Evolutionary conservation across 306 rosid species (phyloP).

Genomic region (Pueraria montana): DNA sequence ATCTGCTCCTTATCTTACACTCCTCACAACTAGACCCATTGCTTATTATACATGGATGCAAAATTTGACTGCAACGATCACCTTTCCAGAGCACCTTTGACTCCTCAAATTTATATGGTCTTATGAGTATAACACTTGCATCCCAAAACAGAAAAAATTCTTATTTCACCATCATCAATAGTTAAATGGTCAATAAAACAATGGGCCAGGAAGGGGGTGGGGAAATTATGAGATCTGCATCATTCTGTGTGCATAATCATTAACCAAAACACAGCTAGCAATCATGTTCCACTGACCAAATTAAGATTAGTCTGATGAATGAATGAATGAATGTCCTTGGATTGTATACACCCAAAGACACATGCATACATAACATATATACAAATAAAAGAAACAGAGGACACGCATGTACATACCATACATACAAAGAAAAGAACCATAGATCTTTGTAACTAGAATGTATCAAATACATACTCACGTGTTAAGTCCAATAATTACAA

Average conservation of each 20-base stretch:
- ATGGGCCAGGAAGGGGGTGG: no score
- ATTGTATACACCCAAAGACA: neutral
- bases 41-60: slow-evolving; percentile 1
- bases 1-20: slow-evolving; percentile 6
- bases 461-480: neutral
- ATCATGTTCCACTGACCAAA: neutral
- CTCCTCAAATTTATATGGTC: slow-evolving; percentile 20
- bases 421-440: neutral
- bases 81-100: neutral
- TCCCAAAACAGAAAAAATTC: neutral
- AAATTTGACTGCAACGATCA: slow-evolving; percentile 1
- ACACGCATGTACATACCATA: neutral
- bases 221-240: neutral
- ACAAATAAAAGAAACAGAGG: neutral
- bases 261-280: slow-evolving; percentile 21
- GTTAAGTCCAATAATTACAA: slow-evolving; percentile 6
- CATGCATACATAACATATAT: neutral
- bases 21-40: slow-evolving; percentile 22
- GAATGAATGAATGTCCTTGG: neutral
- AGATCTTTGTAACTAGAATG: neutral
- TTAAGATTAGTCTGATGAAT: neutral
- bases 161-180: neutral
- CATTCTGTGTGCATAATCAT: neutral
- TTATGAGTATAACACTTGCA: neutral
- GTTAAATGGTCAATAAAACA: neutral